Base-by-base conservation (phyloP, 2,329 filamentous ascomycete species). In the Neofusicoccum umdonicola region DNA sequence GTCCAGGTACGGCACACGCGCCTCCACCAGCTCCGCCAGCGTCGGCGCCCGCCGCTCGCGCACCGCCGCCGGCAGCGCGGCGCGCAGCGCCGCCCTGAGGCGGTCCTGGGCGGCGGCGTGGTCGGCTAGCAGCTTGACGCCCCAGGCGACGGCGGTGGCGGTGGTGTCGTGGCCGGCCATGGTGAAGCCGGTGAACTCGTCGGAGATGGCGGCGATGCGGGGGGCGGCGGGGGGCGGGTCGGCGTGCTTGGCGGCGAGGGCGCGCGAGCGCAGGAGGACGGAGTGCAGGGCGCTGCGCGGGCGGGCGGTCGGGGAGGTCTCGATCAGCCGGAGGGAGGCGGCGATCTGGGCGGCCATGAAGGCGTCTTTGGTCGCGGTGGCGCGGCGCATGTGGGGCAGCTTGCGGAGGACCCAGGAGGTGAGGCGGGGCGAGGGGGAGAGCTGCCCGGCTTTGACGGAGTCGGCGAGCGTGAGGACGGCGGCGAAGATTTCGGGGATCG, bases 101-200 rank as follows among this genome's bases (percentile, higher is more conserved):
- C 71, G 75, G n/a, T 57, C 57, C 60, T 82, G 80, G 1, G 71
- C 70, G 15, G 66, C 64, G 13, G 69, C 76, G 48, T 78, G 67
- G 35, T 69, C 69, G n/a, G 75, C 70, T 4, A 82, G 72, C 62
- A 71, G 70, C 58, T 82, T 82, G 9, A 81, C 47, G 1, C 67
- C 73, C 80, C 80, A 82, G 39, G 67, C 66, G 0, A 82, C 67
- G 0, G 78, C 78, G 7, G 76, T 80, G 11, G 77, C 73, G 0
- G 78, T 81, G 0, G 81, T 82, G 54, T 83, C 80, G 65, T 82
- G 78, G n/a, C 80, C 82, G 54, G 78, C 76, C n/a, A 78, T 65
- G 2, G 77, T 66, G 65, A 76, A 75, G 2, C 72, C 75, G 42
- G 74, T 76, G 11, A 66, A 65, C 65, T 68, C 66, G 52, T 69